Percentiles rank a stretch among this genome's conserved stretches.
Evolutionary conservation across 1,284 basidiomycete species (phyloP).

Genomic region (Trichosporon faecale): DNA sequence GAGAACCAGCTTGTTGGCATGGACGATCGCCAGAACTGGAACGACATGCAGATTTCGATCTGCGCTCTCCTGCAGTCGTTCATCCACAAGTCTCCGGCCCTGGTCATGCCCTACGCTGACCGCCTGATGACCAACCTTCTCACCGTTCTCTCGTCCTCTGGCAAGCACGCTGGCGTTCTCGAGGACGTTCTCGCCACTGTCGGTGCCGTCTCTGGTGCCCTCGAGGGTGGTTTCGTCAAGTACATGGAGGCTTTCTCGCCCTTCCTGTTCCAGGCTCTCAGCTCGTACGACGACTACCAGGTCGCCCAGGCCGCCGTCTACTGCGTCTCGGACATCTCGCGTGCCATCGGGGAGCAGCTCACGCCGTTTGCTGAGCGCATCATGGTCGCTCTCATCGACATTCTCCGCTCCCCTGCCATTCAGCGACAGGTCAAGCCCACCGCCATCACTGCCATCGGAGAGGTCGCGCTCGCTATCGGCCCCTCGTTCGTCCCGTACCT

Average conservation of each 20-base stretch:
- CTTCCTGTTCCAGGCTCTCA: constrained; percentile 84
- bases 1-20: constrained; percentile 90
- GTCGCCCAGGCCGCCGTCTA: constrained; percentile 94
- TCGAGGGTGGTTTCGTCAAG: constrained; percentile 79
- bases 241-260: constrained; percentile 89
- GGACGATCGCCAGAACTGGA: constrained; percentile 98
- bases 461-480: constrained; percentile 91
- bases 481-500: constrained; percentile 83
- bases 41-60: constrained; percentile 93
- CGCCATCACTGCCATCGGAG: constrained; percentile 92
- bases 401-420: constrained; percentile 84
- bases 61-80: constrained; percentile 85
- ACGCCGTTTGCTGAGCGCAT: constrained; percentile 79
- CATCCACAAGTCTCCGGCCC: constrained; percentile 74
- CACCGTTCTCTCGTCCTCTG: constrained; percentile 77
- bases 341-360: constrained; percentile 80
- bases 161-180: constrained; percentile 90
- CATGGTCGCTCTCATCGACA: constrained; percentile 87
- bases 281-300: constrained; percentile 90
- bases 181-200: constrained; percentile 96
- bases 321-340: constrained; percentile 90
- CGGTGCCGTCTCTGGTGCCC: constrained; percentile 74
- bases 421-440: constrained; percentile 95
- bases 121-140: constrained; percentile 92
- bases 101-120: constrained; percentile 85